Evolutionary conservation across 331 rosid species (phyloP).

Genomic region (Cydonia oblonga): DNA sequence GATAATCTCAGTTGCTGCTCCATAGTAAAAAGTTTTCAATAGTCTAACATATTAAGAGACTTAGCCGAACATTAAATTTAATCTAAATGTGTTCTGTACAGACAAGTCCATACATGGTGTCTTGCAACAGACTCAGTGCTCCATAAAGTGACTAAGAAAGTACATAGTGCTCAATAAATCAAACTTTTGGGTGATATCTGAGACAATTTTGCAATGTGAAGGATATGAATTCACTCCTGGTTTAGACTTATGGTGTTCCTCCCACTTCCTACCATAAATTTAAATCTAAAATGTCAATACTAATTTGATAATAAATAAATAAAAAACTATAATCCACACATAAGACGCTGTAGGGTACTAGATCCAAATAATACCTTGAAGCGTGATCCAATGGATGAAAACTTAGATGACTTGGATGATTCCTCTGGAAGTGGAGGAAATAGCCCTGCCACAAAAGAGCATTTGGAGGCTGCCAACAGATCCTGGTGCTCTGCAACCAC

Average conservation of each 20-base stretch:
- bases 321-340: not conserved
- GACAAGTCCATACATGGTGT: not conserved
- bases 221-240: not conserved
- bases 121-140: not conserved
- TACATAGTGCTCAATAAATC: not conserved
- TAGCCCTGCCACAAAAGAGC: constrained; percentile 76
- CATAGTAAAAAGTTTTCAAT: constrained; percentile 2
- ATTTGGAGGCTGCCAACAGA: constrained; percentile 72
- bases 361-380: constrained; percentile 52
- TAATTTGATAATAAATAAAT: not conserved
- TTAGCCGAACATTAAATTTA: not conserved
- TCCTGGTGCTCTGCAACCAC: constrained; percentile 97
- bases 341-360: not conserved
- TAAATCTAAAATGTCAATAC: not conserved
- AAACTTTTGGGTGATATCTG: not conserved
- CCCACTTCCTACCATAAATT: not conserved
- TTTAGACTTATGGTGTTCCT: not conserved
- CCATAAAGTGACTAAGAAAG: not conserved
- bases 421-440: constrained; percentile 84
- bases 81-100: not conserved
- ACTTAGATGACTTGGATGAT: constrained; percentile 83
- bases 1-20: constrained; percentile 12
- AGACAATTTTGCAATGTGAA: not conserved
- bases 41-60: not conserved
- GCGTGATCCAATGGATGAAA: constrained; percentile 95